phyloP scores from a whole-genome alignment of 371 early-diverging fungal species.

The Globomyces sp. region DNA sequence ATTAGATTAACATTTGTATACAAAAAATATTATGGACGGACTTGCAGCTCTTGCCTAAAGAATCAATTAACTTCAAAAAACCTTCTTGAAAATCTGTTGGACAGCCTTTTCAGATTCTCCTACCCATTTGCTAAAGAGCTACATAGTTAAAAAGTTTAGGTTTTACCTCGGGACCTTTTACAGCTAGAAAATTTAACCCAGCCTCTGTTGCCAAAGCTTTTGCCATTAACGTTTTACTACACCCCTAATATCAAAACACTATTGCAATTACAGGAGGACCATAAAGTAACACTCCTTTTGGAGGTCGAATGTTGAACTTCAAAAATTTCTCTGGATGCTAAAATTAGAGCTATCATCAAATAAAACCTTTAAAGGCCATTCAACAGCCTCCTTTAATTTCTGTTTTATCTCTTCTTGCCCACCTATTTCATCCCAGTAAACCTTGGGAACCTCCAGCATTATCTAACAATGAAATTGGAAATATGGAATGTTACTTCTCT shows the following conservation, averaged over 20 bases:
- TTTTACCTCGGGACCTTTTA: conserved; percentile 89
- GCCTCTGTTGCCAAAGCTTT: conserved; percentile 97
- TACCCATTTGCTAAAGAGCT: conserved; percentile 96
- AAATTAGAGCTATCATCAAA: conserved; percentile 41
- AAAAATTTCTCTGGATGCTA: conserved; percentile 84
- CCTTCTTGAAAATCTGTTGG: conserved; percentile 86
- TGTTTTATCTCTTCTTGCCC: conserved; percentile 95
- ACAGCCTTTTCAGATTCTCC: conserved; percentile 98
- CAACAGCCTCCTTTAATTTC: conserved; percentile 95
- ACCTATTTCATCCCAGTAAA: conserved; percentile 96
- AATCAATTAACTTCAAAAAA: no score
- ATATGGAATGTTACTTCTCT: conserved; percentile 67
- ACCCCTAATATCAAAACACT: conserved; percentile 42
- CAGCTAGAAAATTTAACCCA: conserved; percentile 95
- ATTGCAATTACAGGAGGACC: conserved; percentile 80
- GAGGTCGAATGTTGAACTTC: conserved; percentile 86
- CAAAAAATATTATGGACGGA: conserved; percentile 97
- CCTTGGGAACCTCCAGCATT: conserved; percentile 89
- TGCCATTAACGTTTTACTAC: conserved; percentile 97
- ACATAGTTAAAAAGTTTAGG: not conserved
- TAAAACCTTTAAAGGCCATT: conserved; percentile 85
- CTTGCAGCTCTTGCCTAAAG: conserved; percentile 79
- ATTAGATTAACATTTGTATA: conserved; percentile 41
- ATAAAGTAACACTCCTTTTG: conserved; percentile 94
- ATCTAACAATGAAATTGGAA: conserved; percentile 45